Evolutionary conservation across 768 basidiomycete species (phyloP).

Genomic region (Mycena maculata): DNA sequence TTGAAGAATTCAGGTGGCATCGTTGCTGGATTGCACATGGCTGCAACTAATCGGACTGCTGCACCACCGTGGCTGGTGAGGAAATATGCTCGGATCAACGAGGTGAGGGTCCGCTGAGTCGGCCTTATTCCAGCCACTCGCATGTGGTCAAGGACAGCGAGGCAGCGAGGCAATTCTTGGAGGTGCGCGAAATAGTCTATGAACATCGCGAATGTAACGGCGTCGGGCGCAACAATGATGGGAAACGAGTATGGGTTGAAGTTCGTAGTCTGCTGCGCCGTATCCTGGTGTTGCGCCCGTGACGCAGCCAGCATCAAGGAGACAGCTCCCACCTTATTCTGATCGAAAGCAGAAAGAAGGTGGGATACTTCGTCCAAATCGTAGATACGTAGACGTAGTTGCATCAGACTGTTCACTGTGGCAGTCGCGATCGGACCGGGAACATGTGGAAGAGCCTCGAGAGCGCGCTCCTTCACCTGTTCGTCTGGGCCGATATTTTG

Average conservation of each 20-base stretch:
- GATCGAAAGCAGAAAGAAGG: slow-evolving; percentile 52
- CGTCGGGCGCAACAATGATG: slow-evolving; percentile 56
- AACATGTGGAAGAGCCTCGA: slow-evolving; percentile 59
- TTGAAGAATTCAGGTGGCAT: slow-evolving; percentile 45
- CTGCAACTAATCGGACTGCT: slow-evolving; percentile 65
- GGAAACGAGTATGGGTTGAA: slow-evolving; percentile 16
- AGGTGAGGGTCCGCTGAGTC: slow-evolving; percentile 59
- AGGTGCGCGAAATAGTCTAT: slow-evolving; percentile 65
- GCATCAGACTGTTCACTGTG: slow-evolving; percentile 78
- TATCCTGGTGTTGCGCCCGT: slow-evolving; percentile 16
- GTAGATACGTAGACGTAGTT: slow-evolving; percentile 65
- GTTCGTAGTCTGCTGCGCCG: neutral
- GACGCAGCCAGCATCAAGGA: slow-evolving; percentile 26
- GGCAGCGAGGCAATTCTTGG: slow-evolving; percentile 57
- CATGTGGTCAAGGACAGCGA: slow-evolving; percentile 63
- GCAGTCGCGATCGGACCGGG: slow-evolving; percentile 55
- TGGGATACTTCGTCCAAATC: slow-evolving; percentile 61
- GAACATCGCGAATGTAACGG: slow-evolving; percentile 71
- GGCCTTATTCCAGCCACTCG: slow-evolving; percentile 52
- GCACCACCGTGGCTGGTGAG: slow-evolving; percentile 55
- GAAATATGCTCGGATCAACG: slow-evolving; percentile 70
- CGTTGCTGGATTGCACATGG: slow-evolving; percentile 52
- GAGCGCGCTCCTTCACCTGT: slow-evolving; percentile 62
- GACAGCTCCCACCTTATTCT: slow-evolving; percentile 26
- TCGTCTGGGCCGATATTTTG: slow-evolving; percentile 65